Evolutionary conservation across 192 early-diverging fungal genomes (phyloP), one percentile per base, ranked within the genome.

Genomic region (Umbelopsis sp.): DNA sequence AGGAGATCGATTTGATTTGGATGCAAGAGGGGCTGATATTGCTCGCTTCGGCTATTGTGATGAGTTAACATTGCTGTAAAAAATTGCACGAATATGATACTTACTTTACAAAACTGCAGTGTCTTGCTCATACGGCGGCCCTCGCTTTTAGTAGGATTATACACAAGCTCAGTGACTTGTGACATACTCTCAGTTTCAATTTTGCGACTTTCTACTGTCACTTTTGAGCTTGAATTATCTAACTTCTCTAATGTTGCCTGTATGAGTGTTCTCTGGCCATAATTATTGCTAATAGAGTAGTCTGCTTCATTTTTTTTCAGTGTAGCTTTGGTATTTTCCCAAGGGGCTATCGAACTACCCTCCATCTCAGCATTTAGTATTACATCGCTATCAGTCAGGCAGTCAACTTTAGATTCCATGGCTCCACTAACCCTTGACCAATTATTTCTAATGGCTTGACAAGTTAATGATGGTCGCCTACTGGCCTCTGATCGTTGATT

Each of bases 401-500:
- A 30, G 25, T 61, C 55, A 27, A 33, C 13, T 35, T 61, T 61
- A n/a, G 30, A 13, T 35, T 33, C 27, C 7, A 8, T 35, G 1
- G 27, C 15, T 1, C 55, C 55, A 35, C 55, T 61, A 18, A 30
- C 4, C 18, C 27, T 33, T 6, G 55, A 61, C 55, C 55, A 61
- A 35, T 33, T 61, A 18, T 61, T 61, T n/a, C 30, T 61, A n/a
- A 61, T 61, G 12, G 55, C 55, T 35, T 35, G 55, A 7, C 55
- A 27, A 12, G 55, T 61, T 6, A 61, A 61, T 13, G 55, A 61
- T 1, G 55, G 55, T 12, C 55, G 9, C 18, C 55, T 10, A n/a
- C 27, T n/a, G 16, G 55, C 30, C 33, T 61, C 55, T 61, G 55
- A 10, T 35, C 55, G 55, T 35, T 61, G 55, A 18, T 18, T 61